These are phyloP conservation scores for Pelargonium nanum DNA, from an alignment of 345 rosid genomes.

Conservation along the genomic window DNA sequence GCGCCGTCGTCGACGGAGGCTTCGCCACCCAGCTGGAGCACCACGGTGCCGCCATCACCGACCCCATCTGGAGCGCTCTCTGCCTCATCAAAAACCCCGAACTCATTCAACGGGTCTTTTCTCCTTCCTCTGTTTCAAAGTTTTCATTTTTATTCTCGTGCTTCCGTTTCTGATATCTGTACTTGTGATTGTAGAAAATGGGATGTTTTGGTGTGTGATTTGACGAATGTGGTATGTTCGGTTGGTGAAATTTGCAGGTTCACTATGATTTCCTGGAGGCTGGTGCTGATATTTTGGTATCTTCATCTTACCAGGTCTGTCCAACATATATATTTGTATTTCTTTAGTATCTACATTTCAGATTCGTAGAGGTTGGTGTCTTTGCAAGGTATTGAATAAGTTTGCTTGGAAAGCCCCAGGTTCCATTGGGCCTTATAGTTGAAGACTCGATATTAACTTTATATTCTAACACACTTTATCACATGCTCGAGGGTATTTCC, in stretches of 20 bases:
- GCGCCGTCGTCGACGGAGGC: slow-evolving; percentile 90
- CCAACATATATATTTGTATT: no score
- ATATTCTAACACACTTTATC: no score
- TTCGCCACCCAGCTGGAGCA: slow-evolving; percentile 87
- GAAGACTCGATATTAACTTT: no score
- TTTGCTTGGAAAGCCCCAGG: no score
- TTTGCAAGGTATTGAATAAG: no score
- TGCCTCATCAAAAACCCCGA: slow-evolving; percentile 64
- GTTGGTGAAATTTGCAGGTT: slow-evolving; percentile 35
- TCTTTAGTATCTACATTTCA: no score
- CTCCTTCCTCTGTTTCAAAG: background rate
- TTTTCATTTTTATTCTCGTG: background rate
- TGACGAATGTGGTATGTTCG: background rate
- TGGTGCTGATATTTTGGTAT: slow-evolving; percentile 79
- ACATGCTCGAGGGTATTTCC: no score
- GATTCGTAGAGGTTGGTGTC: no score
- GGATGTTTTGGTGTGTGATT: background rate
- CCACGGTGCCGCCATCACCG: slow-evolving; percentile 76
- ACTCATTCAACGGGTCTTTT: slow-evolving; percentile 50
- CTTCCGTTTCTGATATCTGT: background rate
- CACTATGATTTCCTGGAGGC: slow-evolving; percentile 85
- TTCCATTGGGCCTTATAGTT: no score
- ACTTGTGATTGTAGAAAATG: background rate
- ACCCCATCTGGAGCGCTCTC: slow-evolving; percentile 90
- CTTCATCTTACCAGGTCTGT: slow-evolving; percentile 90